Conservation (phyloP, 192 early-diverging fungal species). For the Chytriomyces confervae region DNA sequence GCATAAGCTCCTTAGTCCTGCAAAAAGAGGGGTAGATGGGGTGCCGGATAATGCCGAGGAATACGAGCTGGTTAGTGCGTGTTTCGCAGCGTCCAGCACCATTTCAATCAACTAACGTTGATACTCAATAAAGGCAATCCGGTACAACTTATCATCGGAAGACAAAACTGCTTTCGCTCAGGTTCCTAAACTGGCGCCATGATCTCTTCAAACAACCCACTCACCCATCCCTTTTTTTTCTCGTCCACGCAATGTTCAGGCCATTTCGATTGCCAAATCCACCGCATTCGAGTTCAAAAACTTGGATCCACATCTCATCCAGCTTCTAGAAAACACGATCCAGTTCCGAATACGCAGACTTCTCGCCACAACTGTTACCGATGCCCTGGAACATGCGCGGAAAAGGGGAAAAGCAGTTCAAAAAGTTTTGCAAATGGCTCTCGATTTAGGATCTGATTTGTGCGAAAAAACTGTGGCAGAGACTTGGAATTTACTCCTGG, state of each 20-base stretch:
- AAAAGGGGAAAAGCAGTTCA: background rate
- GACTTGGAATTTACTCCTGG: conserved; percentile 23
- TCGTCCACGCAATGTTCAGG: background rate
- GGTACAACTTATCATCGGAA: conserved; percentile 52
- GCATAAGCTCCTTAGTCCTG: conserved; percentile 57
- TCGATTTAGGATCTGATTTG: conserved; percentile 45
- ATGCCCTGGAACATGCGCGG: background rate
- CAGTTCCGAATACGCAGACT: background rate
- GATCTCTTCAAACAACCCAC: background rate
- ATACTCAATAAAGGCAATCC: conserved; percentile 40
- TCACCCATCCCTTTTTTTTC: background rate
- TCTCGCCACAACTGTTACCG: background rate
- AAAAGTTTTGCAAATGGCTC: background rate
- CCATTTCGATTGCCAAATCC: too few relatives aligned
- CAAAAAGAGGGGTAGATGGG: conserved; percentile 18
- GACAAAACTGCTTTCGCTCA: conserved; percentile 55
- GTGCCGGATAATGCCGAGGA: conserved; percentile 35
- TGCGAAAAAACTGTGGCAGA: conserved; percentile 34
- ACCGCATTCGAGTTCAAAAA: background rate
- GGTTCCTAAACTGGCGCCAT: conserved; percentile 11
- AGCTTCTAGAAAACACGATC: conserved; percentile 1
- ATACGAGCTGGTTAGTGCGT: conserved; percentile 43
- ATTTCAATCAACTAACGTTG: too few relatives aligned
- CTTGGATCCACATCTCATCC: background rate
- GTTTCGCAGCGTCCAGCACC: background rate